Evolutionary conservation across 495 filamentous ascomycete species (phyloP), one percentile per base, ranked within the genome.

Genomic region (Xylaria sp.): DNA sequence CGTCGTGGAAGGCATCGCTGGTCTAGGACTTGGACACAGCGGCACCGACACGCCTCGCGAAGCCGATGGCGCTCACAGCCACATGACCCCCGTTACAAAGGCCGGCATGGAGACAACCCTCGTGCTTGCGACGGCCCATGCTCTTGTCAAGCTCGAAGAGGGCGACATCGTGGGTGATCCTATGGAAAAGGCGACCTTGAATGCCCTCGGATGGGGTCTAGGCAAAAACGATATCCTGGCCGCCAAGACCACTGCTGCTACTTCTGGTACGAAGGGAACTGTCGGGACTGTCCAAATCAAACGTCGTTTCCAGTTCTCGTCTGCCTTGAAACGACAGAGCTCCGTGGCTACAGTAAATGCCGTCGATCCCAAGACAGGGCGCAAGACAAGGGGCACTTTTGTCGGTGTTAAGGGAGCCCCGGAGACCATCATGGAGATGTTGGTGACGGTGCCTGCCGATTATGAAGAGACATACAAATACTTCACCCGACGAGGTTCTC

Each of bases 391-490:
- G 73, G 89, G 90, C 58, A 98, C 96, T 0, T 96, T 99, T 71
- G 95, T 94, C 64, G 92, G 89, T 78, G 97, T 98, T 62, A 99
- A 99, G 83, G 96, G 96, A 78, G 96, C 96, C 4, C 96, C 96
- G 2, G 96, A 99, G 80, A 98, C 96, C 0, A 97, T 99, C 75
- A 89, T 90, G 75, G 93, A 90, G 73, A 97, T 98, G 93, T 85
- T 99, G 37, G 88, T 93, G 53, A 86, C 92, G 44, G 88, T 92
- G 2, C 96, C 96, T 40, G 86, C 90, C 17, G 87, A 97, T 76
- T 99, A 99, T 77, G 96, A 99, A 78, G 97, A 99, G 81, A 98
- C 97, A 0, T 99, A 88, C 87, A 99, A 98, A 80, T 91, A 97
- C 82, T 99, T 97, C 79, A 98, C 95, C 66, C 90, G 96, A 69